Evolutionary conservation across 768 basidiomycete species (phyloP), one percentile per base, ranked within the genome.

Genomic region (Rhodotorula paludigena): DNA sequence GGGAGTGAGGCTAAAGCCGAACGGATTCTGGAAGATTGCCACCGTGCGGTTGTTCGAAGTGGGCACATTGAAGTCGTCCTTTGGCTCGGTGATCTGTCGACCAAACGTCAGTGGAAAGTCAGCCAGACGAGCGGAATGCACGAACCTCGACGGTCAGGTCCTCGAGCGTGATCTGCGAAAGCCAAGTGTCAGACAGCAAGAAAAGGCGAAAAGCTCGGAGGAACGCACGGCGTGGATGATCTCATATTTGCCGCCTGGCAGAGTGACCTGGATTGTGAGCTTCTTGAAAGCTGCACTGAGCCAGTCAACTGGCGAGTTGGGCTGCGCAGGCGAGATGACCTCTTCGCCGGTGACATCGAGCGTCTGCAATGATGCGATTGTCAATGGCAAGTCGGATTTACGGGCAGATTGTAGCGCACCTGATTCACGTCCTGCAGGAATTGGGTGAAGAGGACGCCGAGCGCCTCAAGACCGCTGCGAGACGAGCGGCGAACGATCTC

Each of bases 1-100:
- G 32, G 87, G 85, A 73, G 88, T 86, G 60, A 89, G 76, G 18
- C 85, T 83, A 78, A 89, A 89, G 7, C 87, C 87, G 75, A 89
- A 89, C 1, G 88, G 87, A 77, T 88, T 89, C 77, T 83, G 84
- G 76, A 86, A 87, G 32, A 47, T 39, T 0, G 56, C 67, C 21
- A 55, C 57, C 16, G 67, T 68, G 11, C 63, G 45, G 63, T 69
- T 69, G 47, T 51, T 60, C 47, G 59, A 60, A 20, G 68, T 60
- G 0, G 62, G 63, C 6, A 61, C 60, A 10, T 57, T 82, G 71
- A 84, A 87, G 0, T 84, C 80, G 75, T 88, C 80, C 58, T 81
- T 80, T 45, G 80, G 80, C 12, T 80, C 81, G 35, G 82, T 76
- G 77, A 88, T 81, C 12, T 79, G 81, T 15, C 14, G 9, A 5